These are phyloP conservation scores for Pancytospora epiphaga DNA, from an alignment of 371 early-diverging fungal species.

Conservation along the genomic window DNA sequence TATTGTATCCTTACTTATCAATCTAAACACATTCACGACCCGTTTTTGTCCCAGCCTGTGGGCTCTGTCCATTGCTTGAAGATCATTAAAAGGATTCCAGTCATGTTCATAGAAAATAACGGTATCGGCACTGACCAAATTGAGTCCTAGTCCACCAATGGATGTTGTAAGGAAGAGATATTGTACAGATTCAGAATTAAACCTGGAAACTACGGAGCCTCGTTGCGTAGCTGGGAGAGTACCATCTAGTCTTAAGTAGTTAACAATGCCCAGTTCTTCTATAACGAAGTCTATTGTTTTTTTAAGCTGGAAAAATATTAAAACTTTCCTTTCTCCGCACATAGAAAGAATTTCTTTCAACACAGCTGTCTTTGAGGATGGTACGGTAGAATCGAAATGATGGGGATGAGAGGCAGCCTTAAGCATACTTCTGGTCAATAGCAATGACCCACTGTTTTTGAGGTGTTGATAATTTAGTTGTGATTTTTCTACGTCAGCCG, in stretches of 20 bases:
- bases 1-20: conserved; percentile 75
- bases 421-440: conserved; percentile 26
- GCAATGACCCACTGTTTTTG: not conserved
- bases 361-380: conserved; percentile 65
- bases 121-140: conserved; percentile 92
- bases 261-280: conserved; percentile 61
- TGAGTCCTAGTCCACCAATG: conserved; percentile 94
- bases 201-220: conserved; percentile 76
- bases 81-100: conserved; percentile 98
- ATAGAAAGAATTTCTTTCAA: conserved; percentile 80
- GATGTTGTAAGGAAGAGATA: conserved; percentile 84
- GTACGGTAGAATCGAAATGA: conserved; percentile 64
- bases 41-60: conserved; percentile 90
- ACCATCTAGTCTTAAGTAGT: conserved; percentile 86
- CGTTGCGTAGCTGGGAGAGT: conserved; percentile 66
- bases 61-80: conserved; percentile 91
- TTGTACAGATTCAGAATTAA: conserved; percentile 86
- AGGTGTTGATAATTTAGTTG: not conserved
- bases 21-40: conserved; percentile 81
- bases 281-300: conserved; percentile 89
- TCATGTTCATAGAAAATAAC: conserved; percentile 99
- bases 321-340: conserved; percentile 69
- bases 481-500: too few relatives aligned
- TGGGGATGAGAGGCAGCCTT: conserved; percentile 61
- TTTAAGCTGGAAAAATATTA: conserved; percentile 89